These are phyloP conservation scores for Blastobotrys robertii DNA, from an alignment of 805 yeast genomes.

Conservation along the genomic window DNA sequence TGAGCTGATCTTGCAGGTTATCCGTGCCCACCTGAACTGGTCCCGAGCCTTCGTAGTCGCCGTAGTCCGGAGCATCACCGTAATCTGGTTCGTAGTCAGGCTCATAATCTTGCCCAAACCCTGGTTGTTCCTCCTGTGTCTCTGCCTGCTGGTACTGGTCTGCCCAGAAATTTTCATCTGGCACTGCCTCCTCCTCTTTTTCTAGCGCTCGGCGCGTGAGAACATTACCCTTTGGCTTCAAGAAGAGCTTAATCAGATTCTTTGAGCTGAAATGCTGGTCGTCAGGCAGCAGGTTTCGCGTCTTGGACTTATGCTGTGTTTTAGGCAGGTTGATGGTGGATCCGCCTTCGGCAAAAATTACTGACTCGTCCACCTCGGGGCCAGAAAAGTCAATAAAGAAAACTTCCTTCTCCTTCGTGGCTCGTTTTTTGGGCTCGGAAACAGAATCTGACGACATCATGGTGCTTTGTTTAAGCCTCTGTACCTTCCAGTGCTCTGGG, in stretches of 20 bases:
- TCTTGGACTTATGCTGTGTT: constrained; percentile 31
- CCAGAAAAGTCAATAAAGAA: constrained; percentile 36
- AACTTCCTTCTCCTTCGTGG: constrained; percentile 23
- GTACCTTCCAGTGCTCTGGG: constrained; percentile 85
- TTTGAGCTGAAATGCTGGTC: constrained; percentile 66
- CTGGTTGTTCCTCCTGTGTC: constrained; percentile 1
- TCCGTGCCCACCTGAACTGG: not conserved
- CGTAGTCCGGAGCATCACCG: constrained; percentile 25
- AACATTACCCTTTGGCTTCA: constrained; percentile 43
- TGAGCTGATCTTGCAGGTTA: constrained; percentile 4
- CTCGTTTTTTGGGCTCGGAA: constrained; percentile 2
- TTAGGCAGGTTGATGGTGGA: constrained; percentile 35
- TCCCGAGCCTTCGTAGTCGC: constrained; percentile 7
- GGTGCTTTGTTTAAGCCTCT: constrained; percentile 36
- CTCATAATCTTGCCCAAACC: constrained; percentile 20
- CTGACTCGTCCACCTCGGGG: constrained; percentile 30
- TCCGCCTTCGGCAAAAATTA: constrained; percentile 33
- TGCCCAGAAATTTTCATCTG: constrained; percentile 71
- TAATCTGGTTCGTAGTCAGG: constrained; percentile 24
- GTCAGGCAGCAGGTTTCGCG: constrained; percentile 52
- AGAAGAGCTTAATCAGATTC: constrained; percentile 53
- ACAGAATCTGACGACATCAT: not conserved
- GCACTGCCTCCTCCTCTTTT: constrained; percentile 23
- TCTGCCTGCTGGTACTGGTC: constrained; percentile 32
- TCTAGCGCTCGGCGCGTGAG: not conserved